A percentile compares a stretch with the other conserved stretches of the same genome.
phyloP scores from a whole-genome alignment of 2,329 filamentous ascomycete species.

The Decorospora gaudefroyi region DNA sequence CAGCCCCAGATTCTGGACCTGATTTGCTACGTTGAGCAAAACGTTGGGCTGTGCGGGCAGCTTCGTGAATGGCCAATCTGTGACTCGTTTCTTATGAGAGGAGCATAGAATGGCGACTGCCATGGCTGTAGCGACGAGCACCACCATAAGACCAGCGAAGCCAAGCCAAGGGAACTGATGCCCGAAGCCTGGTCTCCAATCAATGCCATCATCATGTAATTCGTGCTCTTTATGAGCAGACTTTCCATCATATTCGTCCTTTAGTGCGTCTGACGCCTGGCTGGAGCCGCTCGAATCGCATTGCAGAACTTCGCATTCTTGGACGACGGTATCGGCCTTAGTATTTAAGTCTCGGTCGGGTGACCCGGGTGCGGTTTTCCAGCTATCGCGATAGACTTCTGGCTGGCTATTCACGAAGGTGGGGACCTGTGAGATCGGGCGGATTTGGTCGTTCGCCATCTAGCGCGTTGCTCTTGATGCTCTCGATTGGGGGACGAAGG shows the following conservation, averaged over 20 bases:
- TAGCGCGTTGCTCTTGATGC: no score
- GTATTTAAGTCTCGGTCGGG: conserved; percentile 10
- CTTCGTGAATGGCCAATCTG: conserved; percentile 26
- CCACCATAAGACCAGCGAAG: conserved; percentile 23
- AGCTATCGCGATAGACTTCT: background rate
- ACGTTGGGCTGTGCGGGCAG: conserved; percentile 33
- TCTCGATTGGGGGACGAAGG: no score
- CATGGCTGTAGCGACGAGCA: conserved; percentile 27
- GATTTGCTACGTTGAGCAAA: conserved; percentile 33
- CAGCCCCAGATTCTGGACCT: conserved; percentile 30
- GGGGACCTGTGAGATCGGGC: background rate
- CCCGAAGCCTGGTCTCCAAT: conserved; percentile 31
- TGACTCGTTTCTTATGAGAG: conserved; percentile 22
- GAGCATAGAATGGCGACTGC: conserved; percentile 21
- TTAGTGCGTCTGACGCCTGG: background rate
- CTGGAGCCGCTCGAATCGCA: background rate
- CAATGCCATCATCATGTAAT: conserved; percentile 21
- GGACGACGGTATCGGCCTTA: conserved; percentile 8
- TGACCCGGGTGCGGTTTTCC: background rate
- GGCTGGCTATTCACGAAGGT: background rate
- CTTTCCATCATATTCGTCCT: conserved; percentile 1
- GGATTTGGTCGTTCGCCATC: conserved; percentile 5
- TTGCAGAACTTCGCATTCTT: background rate
- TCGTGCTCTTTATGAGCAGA: conserved; percentile 4
- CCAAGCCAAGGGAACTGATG: conserved; percentile 33